Evolutionary conservation across 1,284 basidiomycete species (phyloP).

Genomic region (Microbotryum lychnidis-dioicae): DNA sequence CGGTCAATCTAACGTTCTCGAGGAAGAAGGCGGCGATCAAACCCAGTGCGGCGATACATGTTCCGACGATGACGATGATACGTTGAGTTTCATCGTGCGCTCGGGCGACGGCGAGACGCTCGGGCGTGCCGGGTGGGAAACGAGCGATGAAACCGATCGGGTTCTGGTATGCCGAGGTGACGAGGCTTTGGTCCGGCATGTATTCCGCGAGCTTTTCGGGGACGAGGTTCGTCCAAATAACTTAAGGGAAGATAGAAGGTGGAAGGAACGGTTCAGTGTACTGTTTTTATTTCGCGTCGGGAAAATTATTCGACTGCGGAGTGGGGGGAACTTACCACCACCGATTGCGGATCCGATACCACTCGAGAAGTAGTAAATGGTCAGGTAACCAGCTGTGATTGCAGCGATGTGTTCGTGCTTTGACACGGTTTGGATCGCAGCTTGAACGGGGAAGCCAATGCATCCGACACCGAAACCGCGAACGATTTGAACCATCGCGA

Average conservation of each 20-base stretch:
- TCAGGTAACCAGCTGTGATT: slow-evolving; percentile 38
- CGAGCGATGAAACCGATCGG: slow-evolving; percentile 36
- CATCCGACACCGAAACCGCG: slow-evolving; percentile 37
- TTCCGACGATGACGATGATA: slow-evolving; percentile 38
- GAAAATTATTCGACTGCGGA: not conserved
- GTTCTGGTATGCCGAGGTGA: slow-evolving; percentile 35
- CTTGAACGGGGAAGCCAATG: slow-evolving; percentile 39
- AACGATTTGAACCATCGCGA: slow-evolving; percentile 38
- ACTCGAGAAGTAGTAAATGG: slow-evolving; percentile 39
- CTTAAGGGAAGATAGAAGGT: not conserved
- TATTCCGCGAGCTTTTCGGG: slow-evolving; percentile 35
- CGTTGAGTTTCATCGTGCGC: slow-evolving; percentile 41
- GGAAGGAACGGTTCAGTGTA: not conserved
- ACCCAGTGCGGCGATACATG: slow-evolving; percentile 31
- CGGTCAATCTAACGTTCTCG: slow-evolving; percentile 34
- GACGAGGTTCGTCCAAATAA: slow-evolving; percentile 40
- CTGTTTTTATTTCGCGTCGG: not conserved
- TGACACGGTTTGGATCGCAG: slow-evolving; percentile 37
- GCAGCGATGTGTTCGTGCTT: slow-evolving; percentile 40
- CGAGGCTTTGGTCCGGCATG: slow-evolving; percentile 34
- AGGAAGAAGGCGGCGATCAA: slow-evolving; percentile 32
- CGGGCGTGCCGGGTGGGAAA: slow-evolving; percentile 33
- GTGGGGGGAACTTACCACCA: slow-evolving; percentile 28
- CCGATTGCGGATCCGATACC: slow-evolving; percentile 41
- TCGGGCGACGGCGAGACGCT: slow-evolving; percentile 35